Percentiles rank a stretch among this genome's conserved stretches.
phyloP scores from a whole-genome alignment of 345 rosid genomes.

The Citrus hindsii region DNA sequence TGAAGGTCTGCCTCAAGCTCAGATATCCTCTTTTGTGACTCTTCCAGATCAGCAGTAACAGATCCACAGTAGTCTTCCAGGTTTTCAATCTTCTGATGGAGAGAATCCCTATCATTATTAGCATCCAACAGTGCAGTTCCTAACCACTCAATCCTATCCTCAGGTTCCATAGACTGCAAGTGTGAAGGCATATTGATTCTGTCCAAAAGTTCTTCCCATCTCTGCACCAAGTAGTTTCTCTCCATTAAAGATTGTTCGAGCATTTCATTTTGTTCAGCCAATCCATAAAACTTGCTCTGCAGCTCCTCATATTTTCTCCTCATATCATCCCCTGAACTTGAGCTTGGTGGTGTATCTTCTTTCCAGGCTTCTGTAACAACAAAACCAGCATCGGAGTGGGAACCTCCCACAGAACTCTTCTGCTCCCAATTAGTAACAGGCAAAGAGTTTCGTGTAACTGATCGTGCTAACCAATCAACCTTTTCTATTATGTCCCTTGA shows the following conservation, averaged over 20 bases:
- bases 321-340: constrained; percentile 62
- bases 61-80: constrained; percentile 59
- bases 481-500: constrained; percentile 81
- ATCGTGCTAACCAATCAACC: constrained; percentile 92
- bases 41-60: constrained; percentile 65
- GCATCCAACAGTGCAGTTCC: constrained; percentile 68
- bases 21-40: constrained; percentile 44
- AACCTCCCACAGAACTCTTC: constrained; percentile 64
- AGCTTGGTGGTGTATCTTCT: constrained; percentile 59
- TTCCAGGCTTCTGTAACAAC: constrained; percentile 67
- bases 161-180: constrained; percentile 67
- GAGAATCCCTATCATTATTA: constrained; percentile 49
- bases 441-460: constrained; percentile 50
- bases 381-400: constrained; percentile 57
- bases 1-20: constrained; percentile 54
- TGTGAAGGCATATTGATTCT: constrained; percentile 67
- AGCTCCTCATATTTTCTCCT: constrained; percentile 87
- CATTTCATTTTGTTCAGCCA: constrained; percentile 99
- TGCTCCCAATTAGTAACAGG: constrained; percentile 71
- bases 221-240: constrained; percentile 79
- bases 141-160: constrained; percentile 83
- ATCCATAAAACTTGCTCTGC: constrained; percentile 79
- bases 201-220: constrained; percentile 83
- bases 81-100: constrained; percentile 58
- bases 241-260: constrained; percentile 93